Base-by-base conservation (phyloP, 345 rosid genomes). In the Triadica sebifera region DNA sequence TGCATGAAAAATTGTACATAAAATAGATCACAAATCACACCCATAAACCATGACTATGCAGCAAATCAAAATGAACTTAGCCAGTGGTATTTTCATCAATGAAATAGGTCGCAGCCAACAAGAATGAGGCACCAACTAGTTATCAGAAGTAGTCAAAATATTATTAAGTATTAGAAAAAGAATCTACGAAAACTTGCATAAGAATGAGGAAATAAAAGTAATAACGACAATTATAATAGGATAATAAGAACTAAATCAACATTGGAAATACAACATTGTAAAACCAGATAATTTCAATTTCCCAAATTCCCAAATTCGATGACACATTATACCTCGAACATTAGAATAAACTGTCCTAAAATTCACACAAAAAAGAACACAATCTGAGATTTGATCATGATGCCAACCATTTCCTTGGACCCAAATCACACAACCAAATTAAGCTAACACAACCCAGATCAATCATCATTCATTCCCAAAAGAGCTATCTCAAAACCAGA, bases 401-500 rank as follows among this genome's bases (percentile, higher is more conserved):
- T 47, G 52, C 74, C 67, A 38, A 25, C 61, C 45, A 51, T 61
- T 75, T n/a, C 50, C 37, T 6, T 58, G 15, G 47, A 12, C 69
- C 66, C 75, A 77, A 79, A 77, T 75, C 75, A 76, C 34, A 29
- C 34, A 29, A 29, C 34, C 34, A 29, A 29, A 29, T 29, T 39
- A 55, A 72, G 58, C 75, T 47, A 47, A 58, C 38, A 53, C 59
- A 74, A 61, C 24, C 65, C 61, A 73, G 62, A 84, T 76, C 79
- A 77, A 69, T 12, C 59, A 47, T 52, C 16, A 65, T 12, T 12
- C 53, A 52, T 34, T 19, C 8, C 46, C 4, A 25, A 24, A 69
- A 34, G 39, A 9, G 12, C 39, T 22, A 59, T 34, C 71, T n/a
- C 46, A 62, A 39, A 83, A 82, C 74, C 83, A 79, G 88, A 86